A percentile compares a stretch with the other conserved stretches of the same genome.
Conservation (phyloP, 2,329 filamentous ascomycete species). For the Chalaropsis thielavioides region DNA sequence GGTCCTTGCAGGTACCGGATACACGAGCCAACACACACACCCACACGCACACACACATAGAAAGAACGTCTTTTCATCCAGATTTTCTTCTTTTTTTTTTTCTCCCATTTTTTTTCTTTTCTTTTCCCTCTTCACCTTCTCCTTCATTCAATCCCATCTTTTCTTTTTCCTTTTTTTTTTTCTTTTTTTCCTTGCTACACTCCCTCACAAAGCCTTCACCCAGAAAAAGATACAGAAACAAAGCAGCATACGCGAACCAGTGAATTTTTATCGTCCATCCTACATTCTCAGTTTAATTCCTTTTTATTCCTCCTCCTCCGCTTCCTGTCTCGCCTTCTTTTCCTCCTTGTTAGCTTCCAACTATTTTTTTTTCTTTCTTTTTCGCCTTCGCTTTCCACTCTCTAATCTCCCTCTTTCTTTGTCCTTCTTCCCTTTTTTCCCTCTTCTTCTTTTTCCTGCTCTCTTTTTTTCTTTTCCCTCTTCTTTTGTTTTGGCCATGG, state of each 20-base stretch:
- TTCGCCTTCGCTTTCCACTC: slow-evolving; percentile 2
- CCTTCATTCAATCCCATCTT: background rate
- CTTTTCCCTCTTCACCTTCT: background rate
- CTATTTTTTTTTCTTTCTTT: background rate
- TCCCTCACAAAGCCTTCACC: slow-evolving; percentile 1
- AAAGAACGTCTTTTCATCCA: background rate
- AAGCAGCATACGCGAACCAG: slow-evolving; percentile 1
- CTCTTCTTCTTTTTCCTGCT: slow-evolving; percentile 1
- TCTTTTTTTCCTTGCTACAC: background rate
- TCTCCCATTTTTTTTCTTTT: background rate
- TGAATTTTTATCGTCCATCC: slow-evolving; percentile 6
- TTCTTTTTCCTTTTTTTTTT: background rate
- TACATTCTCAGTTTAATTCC: slow-evolving; percentile 1
- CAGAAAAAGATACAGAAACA: background rate
- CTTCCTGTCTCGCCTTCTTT: background rate
- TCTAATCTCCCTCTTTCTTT: slow-evolving; percentile 7
- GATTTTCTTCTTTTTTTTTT: slow-evolving; percentile 6
- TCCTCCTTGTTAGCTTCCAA: slow-evolving; percentile 5
- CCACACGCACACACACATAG: background rate
- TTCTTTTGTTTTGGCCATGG: slow-evolving; percentile 12
- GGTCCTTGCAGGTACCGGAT: slow-evolving; percentile 1
- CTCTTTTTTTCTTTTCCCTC: background rate
- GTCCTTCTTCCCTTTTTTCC: background rate
- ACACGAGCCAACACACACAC: slow-evolving; percentile 4
- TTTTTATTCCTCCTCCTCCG: background rate